Conservation (phyloP, 495 filamentous ascomycete species). For the Collariella sp. region DNA sequence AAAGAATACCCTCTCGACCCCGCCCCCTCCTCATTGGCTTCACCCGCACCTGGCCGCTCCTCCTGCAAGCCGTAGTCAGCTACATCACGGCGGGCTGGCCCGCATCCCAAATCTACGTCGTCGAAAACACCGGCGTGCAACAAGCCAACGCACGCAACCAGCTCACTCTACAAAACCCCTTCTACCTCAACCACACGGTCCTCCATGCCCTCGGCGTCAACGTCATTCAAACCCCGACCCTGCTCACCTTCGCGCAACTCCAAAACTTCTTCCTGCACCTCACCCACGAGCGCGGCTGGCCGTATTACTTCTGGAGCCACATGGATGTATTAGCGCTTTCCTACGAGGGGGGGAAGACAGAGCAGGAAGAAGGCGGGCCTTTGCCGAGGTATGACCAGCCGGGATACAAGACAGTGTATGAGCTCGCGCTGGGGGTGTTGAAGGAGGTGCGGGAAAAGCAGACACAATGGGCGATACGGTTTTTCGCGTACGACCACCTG, state of each 20-base stretch:
- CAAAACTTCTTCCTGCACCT: constrained; percentile 54
- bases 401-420: constrained; percentile 40
- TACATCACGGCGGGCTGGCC: constrained; percentile 59
- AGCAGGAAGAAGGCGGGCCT: constrained; percentile 22
- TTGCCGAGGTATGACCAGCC: constrained; percentile 28
- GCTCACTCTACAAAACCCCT: constrained; percentile 52
- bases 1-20: constrained; percentile 28
- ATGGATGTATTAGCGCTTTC: constrained; percentile 50
- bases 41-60: constrained; percentile 50
- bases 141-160: constrained; percentile 43
- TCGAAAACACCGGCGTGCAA: constrained; percentile 58
- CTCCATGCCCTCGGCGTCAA: constrained; percentile 49
- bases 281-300: constrained; percentile 48
- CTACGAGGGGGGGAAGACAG: constrained; percentile 43
- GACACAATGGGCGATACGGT: constrained; percentile 42
- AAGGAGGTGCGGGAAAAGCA: constrained; percentile 21
- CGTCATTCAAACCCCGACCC: constrained; percentile 48
- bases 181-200: constrained; percentile 49
- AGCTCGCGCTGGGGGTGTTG: constrained; percentile 38
- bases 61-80: constrained; percentile 50
- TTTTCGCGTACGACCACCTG: constrained; percentile 53
- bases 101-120: constrained; percentile 48
- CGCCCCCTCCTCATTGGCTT: constrained; percentile 53
- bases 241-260: constrained; percentile 53
- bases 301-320: constrained; percentile 53